Evolutionary conservation across 306 rosid genomes (phyloP).

Genomic region (Senna siamea): DNA sequence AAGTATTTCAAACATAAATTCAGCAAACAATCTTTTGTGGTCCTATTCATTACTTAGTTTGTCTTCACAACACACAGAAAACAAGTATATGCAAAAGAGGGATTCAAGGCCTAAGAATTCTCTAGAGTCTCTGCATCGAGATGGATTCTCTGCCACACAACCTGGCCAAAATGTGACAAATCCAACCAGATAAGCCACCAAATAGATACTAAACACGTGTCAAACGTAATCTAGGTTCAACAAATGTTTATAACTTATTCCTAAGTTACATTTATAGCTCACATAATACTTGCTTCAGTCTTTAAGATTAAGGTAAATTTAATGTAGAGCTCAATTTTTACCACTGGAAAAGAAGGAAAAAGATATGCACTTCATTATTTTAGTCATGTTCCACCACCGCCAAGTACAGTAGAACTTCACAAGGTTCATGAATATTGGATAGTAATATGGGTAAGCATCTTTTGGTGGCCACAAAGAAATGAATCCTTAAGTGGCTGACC

Average conservation of each 20-base stretch:
- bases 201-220: slow-evolving; percentile 25
- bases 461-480: slow-evolving; percentile 32
- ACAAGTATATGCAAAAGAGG: background rate
- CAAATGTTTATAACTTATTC: background rate
- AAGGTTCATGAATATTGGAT: slow-evolving; percentile 21
- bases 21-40: slow-evolving; percentile 1
- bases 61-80: background rate
- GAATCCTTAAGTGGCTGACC: slow-evolving; percentile 30
- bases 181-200: slow-evolving; percentile 2
- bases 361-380: background rate
- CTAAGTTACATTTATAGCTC: too few species aligned
- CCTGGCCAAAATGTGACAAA: background rate
- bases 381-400: slow-evolving; percentile 26
- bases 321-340: too few species aligned
- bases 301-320: too few species aligned
- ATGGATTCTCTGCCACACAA: slow-evolving; percentile 20
- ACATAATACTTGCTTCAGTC: too few species aligned
- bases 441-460: slow-evolving; percentile 10
- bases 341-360: background rate
- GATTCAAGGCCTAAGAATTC: slow-evolving; percentile 2
- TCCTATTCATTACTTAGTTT: background rate
- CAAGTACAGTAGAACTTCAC: background rate
- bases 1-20: background rate
- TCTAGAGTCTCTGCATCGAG: background rate
- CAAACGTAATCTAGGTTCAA: slow-evolving; percentile 28